Evolutionary conservation across 2,329 filamentous ascomycete species (phyloP), one percentile per base, ranked within the genome.

Genomic region (Metarhizium brunneum): DNA sequence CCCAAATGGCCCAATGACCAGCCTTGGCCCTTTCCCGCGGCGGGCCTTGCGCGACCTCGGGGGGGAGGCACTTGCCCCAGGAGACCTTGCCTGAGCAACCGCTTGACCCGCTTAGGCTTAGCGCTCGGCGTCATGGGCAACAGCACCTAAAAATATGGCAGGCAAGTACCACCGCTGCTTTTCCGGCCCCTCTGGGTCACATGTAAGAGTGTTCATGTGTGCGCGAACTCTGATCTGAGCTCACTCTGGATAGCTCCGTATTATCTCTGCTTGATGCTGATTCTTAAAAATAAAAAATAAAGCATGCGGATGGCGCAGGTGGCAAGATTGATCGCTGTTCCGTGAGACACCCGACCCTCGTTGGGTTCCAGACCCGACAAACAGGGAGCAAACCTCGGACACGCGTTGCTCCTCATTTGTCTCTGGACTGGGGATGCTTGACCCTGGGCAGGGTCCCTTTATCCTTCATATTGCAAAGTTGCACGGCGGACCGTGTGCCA

Each of bases 61-160:
- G 25, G 35, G 53, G 50, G 58, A 61, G 62, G 58, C 56, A 55
- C 58, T 59, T 56, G 57, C 59, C 60, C 58, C 50, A 52, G 52
- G 53, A 56, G 52, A 63, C 32, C 6, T 35, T 11, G 32, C 32
- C 32, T 35, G 32, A 35, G 32, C 32, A 35, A 35, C 32, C 32
- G 32, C 32, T 61, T 63, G 54, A 7, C 66, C 56, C 18, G 6
- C 58, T 64, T 35, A 2, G 62, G 64, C 7, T 55, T 62, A 54
- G 56, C 43, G 16, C 29, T 25, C 52, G 56, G 59, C 57, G 59
- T 56, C 57, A 60, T 51, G 55, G 57, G 56, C 56, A 55, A 57
- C 53, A 52, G 38, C 25, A 48, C 25, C 45, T 29, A 48, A 48
- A 30, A 48, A 30, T 29, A 30, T 14, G 11, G 20, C 42, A 18